Base-by-base conservation (phyloP, 805 yeast genomes). In the Osmozyma mogii region DNA sequence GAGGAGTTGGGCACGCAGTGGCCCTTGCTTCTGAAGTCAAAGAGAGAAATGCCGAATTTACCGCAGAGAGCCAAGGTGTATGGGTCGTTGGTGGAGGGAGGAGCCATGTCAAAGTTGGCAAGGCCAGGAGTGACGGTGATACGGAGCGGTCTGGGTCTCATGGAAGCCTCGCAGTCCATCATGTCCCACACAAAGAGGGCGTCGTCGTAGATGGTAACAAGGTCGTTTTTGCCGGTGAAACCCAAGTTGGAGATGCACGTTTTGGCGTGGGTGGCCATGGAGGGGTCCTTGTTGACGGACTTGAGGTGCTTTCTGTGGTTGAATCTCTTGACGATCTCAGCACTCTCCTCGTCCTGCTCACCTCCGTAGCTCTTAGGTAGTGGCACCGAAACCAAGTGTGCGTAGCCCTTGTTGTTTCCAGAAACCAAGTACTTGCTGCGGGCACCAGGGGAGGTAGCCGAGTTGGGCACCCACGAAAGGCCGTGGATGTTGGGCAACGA, bases 101-200 rank as follows among this genome's bases (percentile, higher is more conserved):
- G 48, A 23, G 71, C 66, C 17, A 69, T 49, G 39, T 77, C 78
- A 33, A 79, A 69, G 25, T 63, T 56, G 9, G 55, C 43, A 3
- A 78, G 48, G 0, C 84, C 83, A 1, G 61, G 51, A 12, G 70
- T 58, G 25, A 62, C 65, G 20, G 72, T 62, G 30, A 75, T 72
- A 27, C 73, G 51, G 8, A 73, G 51, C 3, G 94, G 94, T 13
- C 40, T 36, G 8, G 67, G 66, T 31, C 49, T 52, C 24, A 42
- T 28, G 30, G 50, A 50, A 21, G 54, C 58, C 45, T 47, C 76
- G 67, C 28, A 77, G 63, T 47, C 79, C 59, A 40, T 64, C 9
- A 77, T 52, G 35, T 87, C 87, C 89, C 95, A 87, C 28, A 79
- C 54, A 48, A 83, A 87, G 9, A 88, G 41, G 34, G 78, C 72